These are phyloP conservation scores for Tylopilus balloui DNA, from an alignment of 768 basidiomycete species.

Conservation along the genomic window DNA sequence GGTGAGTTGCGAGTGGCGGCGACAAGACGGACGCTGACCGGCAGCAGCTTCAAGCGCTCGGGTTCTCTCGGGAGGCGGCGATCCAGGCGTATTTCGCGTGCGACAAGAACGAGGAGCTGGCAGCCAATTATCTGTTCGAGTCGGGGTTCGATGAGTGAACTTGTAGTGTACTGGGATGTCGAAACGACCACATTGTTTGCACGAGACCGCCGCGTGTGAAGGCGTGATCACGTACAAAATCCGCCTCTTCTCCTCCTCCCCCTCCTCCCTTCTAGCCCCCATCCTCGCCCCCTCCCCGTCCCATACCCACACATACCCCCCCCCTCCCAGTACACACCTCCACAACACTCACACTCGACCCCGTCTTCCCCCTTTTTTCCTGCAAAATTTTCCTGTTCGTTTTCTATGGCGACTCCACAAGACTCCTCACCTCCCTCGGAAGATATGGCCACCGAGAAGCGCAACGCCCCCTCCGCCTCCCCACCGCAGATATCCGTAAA, in stretches of 20 bases:
- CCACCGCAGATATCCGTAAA: conserved; percentile 20
- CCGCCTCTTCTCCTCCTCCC: conserved; percentile 16
- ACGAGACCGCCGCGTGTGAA: conserved; percentile 27
- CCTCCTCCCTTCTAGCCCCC: conserved; percentile 1
- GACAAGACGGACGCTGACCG: conserved; percentile 2
- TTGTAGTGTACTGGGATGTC: not conserved
- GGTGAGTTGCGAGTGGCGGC: conserved; percentile 44
- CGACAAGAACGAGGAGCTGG: conserved; percentile 95
- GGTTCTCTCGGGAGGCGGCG: conserved; percentile 78
- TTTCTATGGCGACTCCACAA: conserved; percentile 24
- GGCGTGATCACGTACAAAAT: conserved; percentile 30
- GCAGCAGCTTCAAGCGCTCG: conserved; percentile 73
- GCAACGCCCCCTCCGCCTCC: conserved; percentile 13
- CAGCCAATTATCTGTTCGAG: conserved; percentile 89
- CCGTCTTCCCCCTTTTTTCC: not conserved
- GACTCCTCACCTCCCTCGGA: conserved; percentile 15
- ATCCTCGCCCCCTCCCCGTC: not conserved
- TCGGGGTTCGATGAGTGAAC: conserved; percentile 25
- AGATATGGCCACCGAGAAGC: conserved; percentile 21
- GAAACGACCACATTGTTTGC: conserved; percentile 25
- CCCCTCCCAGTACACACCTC: not conserved
- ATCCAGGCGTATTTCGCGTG: conserved; percentile 91
- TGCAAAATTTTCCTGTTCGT: not conserved
- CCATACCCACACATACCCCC: conserved; percentile 31
- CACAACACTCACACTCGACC: not conserved